Evolutionary conservation across 2,329 filamentous ascomycete species (phyloP), one percentile per base, ranked within the genome.

Genomic region (Penicillium sp.): DNA sequence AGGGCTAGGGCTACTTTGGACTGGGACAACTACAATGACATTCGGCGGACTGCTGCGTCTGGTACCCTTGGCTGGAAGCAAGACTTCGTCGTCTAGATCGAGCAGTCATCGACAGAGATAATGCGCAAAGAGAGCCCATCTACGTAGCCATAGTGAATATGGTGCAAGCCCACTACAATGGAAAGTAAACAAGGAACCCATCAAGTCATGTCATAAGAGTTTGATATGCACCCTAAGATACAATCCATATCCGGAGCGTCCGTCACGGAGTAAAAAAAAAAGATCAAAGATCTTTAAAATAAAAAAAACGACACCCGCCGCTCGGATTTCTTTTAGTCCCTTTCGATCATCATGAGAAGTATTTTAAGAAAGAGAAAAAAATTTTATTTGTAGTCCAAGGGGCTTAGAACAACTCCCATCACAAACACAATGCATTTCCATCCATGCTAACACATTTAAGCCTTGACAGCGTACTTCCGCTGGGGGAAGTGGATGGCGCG

Each of bases 391-490:
- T 64, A 45, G 62, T 64, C 62, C 63, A 63, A 64, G 62, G 60
- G 62, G 31, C 31, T 58, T 59, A 62, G 31, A 5, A 56, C 58
- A 63, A 59, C 42, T 45, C 42, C 42, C 42, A 45, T 29, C 42
- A 26, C 5, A n/a, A 47, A 42, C 19, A 24, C 3, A 31, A 39
- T 46, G n/a, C 29, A 33, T 28, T 50, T 18, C 34, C 10, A 24
- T 8, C 6, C 14, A 46, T 23, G 14, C 10, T n/a, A 45, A 44
- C 29, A 10, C 10, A 16, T n/a, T 64, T 80, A 68, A 84, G 92
- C 94, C 93, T 97, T 99, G 81, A 99, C 90, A 80, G 94, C 94
- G 82, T 89, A 99, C 84, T 96, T 97, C 83, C 94, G 89, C 86
- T 95, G 91, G 69, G 94, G 94, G 87, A 99, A 99, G 85, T 99